Evolutionary conservation across 2,329 filamentous ascomycete species (phyloP), one percentile per base, ranked within the genome.

Genomic region (Pestalotiopsis sp.): DNA sequence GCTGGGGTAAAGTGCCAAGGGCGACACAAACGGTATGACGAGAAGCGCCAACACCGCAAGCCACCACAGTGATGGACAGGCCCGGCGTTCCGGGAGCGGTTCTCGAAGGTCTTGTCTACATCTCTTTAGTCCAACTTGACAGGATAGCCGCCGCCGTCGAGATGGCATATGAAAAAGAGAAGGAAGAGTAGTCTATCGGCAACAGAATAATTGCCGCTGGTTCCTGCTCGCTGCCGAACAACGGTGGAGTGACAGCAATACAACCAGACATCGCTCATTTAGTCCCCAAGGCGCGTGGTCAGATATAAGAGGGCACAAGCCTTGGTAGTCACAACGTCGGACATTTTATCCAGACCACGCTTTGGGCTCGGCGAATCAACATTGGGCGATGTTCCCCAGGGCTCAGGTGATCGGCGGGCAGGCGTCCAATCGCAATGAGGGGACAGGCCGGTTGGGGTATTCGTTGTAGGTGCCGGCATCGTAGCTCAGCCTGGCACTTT

Each of bases 351-450:
- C 45, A 52, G 45, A 52, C 45, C 17, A 59, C 57, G 57, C 23
- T 36, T 59, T 11, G 4, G 23, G 20, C 27, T 59, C 20, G 57
- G 38, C 23, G 23, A 70, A 64, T 36, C 38, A 52, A 20, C 17
- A 23, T 3, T 52, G 45, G 45, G 11, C 4, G 2, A 52, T n/a
- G 20, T 9, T 52, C 20, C 72, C 17, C 7, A 20, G 7, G 6
- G 45, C 45, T 52, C 63, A 38, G 52, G 58, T 73, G 63, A 58
- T 41, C 41, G 58, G 13, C 23, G 45, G 31, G 17, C n/a, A 41
- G 60, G 59, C 60, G 31, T n/a, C 41, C 52, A 56, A 58, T 66
- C 23, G 65, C 11, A 31, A 65, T 31, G 25, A 38, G 14, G 60
- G 38, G 25, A 13, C 17, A 25, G 31, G 45, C 45, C 20, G 17